Evolutionary conservation across 306 rosid species (phyloP).

Genomic region (Glycine soja): DNA sequence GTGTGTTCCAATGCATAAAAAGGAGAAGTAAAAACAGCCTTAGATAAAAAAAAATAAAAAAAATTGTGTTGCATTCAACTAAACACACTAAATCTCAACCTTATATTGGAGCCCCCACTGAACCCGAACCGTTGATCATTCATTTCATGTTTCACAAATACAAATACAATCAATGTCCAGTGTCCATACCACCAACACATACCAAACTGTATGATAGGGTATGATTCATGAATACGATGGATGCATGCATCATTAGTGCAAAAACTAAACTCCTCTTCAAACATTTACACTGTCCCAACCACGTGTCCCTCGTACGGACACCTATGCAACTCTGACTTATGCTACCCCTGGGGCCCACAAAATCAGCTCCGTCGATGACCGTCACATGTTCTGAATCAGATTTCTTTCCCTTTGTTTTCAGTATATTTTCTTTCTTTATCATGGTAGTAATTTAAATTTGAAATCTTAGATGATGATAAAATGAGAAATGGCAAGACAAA

Average conservation of each 20-base stretch:
- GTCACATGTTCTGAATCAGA: conserved; percentile 25
- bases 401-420: background rate
- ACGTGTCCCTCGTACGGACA: conserved; percentile 35
- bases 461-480: conserved; percentile 1
- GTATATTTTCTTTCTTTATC: background rate
- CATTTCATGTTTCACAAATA: too few species aligned
- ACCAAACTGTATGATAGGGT: background rate
- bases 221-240: background rate
- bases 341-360: conserved; percentile 33
- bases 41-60: too few species aligned
- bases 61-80: too few species aligned
- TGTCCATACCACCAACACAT: background rate
- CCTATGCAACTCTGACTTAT: background rate
- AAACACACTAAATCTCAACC: too few species aligned
- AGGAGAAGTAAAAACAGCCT: too few species aligned
- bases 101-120: too few species aligned
- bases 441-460: background rate
- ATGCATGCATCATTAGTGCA: background rate
- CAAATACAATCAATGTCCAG: too few species aligned
- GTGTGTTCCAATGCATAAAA: too few species aligned
- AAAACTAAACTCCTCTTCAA: background rate
- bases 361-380: conserved; percentile 37
- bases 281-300: background rate
- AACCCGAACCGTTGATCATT: too few species aligned
- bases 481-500: conserved; percentile 9